These are phyloP conservation scores for Nakazawaea anatomiae DNA, from an alignment of 805 yeast species.

Conservation along the genomic window DNA sequence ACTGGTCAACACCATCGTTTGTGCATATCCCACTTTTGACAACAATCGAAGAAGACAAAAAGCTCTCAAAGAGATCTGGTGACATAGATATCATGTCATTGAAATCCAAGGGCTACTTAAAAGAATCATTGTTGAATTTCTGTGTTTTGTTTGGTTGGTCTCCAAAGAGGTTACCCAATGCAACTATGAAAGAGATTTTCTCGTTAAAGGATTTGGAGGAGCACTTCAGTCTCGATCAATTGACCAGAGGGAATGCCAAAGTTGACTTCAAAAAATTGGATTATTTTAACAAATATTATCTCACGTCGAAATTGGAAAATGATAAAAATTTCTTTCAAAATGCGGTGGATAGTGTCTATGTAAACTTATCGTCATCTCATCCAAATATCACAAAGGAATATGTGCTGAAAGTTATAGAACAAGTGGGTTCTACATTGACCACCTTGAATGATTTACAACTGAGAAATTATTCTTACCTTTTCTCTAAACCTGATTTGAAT, in stretches of 20 bases:
- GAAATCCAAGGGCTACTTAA: slow-evolving; percentile 58
- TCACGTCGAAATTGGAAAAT: slow-evolving; percentile 34
- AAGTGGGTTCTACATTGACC: slow-evolving; percentile 44
- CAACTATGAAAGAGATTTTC: slow-evolving; percentile 46
- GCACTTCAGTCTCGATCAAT: slow-evolving; percentile 57
- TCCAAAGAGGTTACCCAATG: slow-evolving; percentile 50
- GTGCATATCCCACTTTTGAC: slow-evolving; percentile 90
- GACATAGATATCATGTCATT: slow-evolving; percentile 67
- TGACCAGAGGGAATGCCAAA: slow-evolving; percentile 92
- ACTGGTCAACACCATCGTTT: slow-evolving; percentile 77
- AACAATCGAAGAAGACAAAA: slow-evolving; percentile 54
- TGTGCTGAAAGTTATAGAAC: slow-evolving; percentile 32
- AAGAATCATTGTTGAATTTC: slow-evolving; percentile 85
- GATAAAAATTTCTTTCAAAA: slow-evolving; percentile 29
- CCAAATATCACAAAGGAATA: slow-evolving; percentile 22
- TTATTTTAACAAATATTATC: slow-evolving; percentile 71
- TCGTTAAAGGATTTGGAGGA: slow-evolving; percentile 43
- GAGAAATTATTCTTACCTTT: slow-evolving; percentile 42
- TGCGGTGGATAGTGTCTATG: slow-evolving; percentile 27
- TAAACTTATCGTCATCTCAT: slow-evolving; percentile 12
- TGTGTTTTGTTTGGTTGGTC: slow-evolving; percentile 95
- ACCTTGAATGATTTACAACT: slow-evolving; percentile 46
- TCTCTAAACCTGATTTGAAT: slow-evolving; percentile 26
- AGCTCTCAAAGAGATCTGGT: slow-evolving; percentile 80
- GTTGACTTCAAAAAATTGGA: slow-evolving; percentile 73